phyloP scores from a whole-genome alignment of 176 grass and related monocot species.

The Carex pumila region DNA sequence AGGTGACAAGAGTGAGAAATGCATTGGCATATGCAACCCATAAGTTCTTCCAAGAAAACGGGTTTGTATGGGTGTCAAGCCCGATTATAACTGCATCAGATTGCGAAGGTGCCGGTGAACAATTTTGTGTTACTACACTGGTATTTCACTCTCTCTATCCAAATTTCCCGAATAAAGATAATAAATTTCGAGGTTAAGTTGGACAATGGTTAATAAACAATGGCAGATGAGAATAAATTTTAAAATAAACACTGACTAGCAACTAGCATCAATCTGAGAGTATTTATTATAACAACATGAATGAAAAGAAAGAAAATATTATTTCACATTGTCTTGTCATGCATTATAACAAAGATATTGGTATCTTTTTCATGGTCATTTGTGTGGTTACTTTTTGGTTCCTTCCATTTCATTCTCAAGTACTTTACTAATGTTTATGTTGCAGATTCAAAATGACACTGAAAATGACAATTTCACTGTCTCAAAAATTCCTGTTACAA shows the following conservation, averaged over 20 bases:
- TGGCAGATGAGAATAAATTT: background rate
- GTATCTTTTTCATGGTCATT: background rate
- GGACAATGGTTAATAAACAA: background rate
- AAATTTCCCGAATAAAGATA: background rate
- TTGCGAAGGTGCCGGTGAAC: conserved; percentile 95
- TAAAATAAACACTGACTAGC: background rate
- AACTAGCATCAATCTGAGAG: background rate
- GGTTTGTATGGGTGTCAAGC: conserved; percentile 96
- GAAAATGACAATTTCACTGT: conserved; percentile 52
- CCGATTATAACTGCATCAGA: conserved; percentile 97
- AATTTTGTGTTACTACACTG: conserved; percentile 98
- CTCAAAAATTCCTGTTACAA: conserved; percentile 68
- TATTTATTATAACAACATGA: background rate
- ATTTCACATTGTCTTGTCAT: background rate
- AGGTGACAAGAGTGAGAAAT: conserved; percentile 96
- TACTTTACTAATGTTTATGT: conserved; percentile 25
- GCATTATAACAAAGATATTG: background rate
- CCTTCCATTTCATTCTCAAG: background rate
- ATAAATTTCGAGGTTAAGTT: background rate
- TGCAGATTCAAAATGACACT: conserved; percentile 70
- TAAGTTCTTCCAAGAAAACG: conserved; percentile 95
- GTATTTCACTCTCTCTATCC: conserved; percentile 18
- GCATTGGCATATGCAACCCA: conserved; percentile 87
- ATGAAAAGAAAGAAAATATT: background rate
- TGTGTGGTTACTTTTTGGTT: background rate